Evolutionary conservation across 2,329 filamentous ascomycete species (phyloP), one percentile per base, ranked within the genome.

Genomic region (Tetracladium maxilliforme): DNA sequence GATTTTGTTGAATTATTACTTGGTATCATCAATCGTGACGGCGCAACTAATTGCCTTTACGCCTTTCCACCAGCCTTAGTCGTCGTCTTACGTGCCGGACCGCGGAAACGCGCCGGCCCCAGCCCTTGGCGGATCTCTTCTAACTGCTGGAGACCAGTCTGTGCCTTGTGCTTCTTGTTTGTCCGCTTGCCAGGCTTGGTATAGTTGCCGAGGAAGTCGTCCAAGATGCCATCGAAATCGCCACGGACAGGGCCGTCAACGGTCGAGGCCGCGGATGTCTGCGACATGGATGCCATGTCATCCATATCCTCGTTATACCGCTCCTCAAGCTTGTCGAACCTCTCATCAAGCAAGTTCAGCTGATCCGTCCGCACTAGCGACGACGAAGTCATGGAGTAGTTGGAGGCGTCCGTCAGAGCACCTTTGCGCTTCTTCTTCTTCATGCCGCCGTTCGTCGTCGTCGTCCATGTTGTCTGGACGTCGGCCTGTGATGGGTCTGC

Each of bases 351-450:
- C 2, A 92, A 64, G 1, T 73, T 74, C 31, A 92, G 67, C 21
- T 84, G 82, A 42, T 94, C 87, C 2, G 86, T 98, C 28, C 90
- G 72, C 25, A 82, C 74, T 11, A 93, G 61, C 0, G 83, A 78
- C 0, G 84, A 92, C 2, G 81, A 92, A 0, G 80, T 84, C 86
- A 93, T 93, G 26, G 80, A 90, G 52, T 90, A 92, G 30, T 69
- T 73, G 1, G 84, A 90, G 1, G 80, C 77, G 35, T 79, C 82
- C 4, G 87, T 95, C 48, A 92, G 56, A 3, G 90, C 87, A 22
- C 86, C 87, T 60, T 93, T 95, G 44, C 87, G 73, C 68, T 93
- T 94, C 73, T 95, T 95, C 33, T 66, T 68, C 26, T 81, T 71
- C 17, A 10, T 58, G 9, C 83, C 83, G 18, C 80, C 82, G 33